A percentile compares a stretch with the other conserved stretches of the same genome.
These are phyloP conservation scores for Pseudopyrenochaeta lycopersici DNA, from an alignment of 2,329 filamentous ascomycete genomes.

Conservation along the genomic window DNA sequence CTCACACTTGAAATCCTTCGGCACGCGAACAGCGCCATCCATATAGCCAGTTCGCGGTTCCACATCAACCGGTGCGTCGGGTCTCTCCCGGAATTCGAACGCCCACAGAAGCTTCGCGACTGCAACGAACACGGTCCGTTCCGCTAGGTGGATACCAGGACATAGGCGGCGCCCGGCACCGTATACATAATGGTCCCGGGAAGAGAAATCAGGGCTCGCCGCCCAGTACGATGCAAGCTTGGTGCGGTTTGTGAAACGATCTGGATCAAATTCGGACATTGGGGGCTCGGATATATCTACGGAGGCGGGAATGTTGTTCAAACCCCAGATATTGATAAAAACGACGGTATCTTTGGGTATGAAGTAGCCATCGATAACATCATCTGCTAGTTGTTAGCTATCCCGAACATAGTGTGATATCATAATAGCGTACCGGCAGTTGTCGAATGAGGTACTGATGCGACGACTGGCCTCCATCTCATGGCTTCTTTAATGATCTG, in stretches of 20 bases:
- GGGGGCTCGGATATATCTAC: slow-evolving; percentile 23
- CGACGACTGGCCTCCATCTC: slow-evolving; percentile 38
- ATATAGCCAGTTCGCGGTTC: slow-evolving; percentile 2
- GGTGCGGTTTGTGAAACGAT: slow-evolving; percentile 44
- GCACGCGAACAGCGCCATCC: slow-evolving; percentile 3
- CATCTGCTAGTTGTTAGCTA: slow-evolving; percentile 47
- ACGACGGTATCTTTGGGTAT: slow-evolving; percentile 37
- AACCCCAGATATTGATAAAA: slow-evolving; percentile 40
- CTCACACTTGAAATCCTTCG: slow-evolving; percentile 2
- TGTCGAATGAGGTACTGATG: too few species aligned
- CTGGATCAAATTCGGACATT: slow-evolving; percentile 42
- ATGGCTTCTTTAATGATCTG: slow-evolving; percentile 42
- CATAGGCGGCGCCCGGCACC: slow-evolving; percentile 60
- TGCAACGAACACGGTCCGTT: slow-evolving; percentile 56
- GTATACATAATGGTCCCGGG: slow-evolving; percentile 59
- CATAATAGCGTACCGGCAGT: too few species aligned
- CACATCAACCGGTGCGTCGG: slow-evolving; percentile 1
- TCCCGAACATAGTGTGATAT: slow-evolving; percentile 8
- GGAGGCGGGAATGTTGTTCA: slow-evolving; percentile 24
- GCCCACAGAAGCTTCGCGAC: slow-evolving; percentile 60
- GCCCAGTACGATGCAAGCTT: slow-evolving; percentile 49
- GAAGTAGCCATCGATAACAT: slow-evolving; percentile 50
- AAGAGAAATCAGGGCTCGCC: slow-evolving; percentile 40
- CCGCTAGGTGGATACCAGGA: slow-evolving; percentile 62
- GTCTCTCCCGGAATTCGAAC: slow-evolving; percentile 44